phyloP scores from a whole-genome alignment of 2,329 filamentous ascomycete genomes.

The Colletotrichum somersetense region DNA sequence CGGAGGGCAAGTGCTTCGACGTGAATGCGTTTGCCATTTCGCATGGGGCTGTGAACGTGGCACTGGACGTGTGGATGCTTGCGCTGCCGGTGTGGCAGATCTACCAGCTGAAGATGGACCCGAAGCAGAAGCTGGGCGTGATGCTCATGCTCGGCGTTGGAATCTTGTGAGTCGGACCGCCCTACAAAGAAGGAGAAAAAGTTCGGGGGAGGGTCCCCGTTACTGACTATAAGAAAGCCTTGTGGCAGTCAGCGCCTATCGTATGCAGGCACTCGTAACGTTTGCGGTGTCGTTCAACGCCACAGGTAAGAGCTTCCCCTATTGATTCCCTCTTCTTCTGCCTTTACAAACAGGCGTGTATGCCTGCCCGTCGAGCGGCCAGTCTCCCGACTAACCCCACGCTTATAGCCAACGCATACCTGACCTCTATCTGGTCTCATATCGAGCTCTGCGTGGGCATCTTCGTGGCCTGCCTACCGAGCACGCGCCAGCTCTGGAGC shows the following conservation, averaged over 20 bases:
- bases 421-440: slow-evolving; percentile 31
- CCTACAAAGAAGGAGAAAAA: not conserved
- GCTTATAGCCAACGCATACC: slow-evolving; percentile 11
- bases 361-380: too few species aligned
- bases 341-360: not conserved
- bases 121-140: slow-evolving; percentile 53
- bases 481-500: slow-evolving; percentile 34
- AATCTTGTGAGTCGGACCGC: slow-evolving; percentile 32
- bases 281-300: slow-evolving; percentile 32
- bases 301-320: slow-evolving; percentile 18
- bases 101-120: slow-evolving; percentile 48
- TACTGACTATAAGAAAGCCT: slow-evolving; percentile 7
- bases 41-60: slow-evolving; percentile 58
- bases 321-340: rapidly evolving
- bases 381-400: not conserved
- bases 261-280: slow-evolving; percentile 1
- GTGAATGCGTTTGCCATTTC: slow-evolving; percentile 55
- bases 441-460: slow-evolving; percentile 32
- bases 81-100: slow-evolving; percentile 56
- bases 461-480: slow-evolving; percentile 34
- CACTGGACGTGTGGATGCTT: slow-evolving; percentile 59
- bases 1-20: slow-evolving; percentile 51
- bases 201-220: too few species aligned
- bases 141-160: slow-evolving; percentile 55
- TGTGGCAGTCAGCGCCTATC: slow-evolving; percentile 35